Evolutionary conservation across 768 basidiomycete species (phyloP).

Genomic region (Leucocoprinus leucothites): DNA sequence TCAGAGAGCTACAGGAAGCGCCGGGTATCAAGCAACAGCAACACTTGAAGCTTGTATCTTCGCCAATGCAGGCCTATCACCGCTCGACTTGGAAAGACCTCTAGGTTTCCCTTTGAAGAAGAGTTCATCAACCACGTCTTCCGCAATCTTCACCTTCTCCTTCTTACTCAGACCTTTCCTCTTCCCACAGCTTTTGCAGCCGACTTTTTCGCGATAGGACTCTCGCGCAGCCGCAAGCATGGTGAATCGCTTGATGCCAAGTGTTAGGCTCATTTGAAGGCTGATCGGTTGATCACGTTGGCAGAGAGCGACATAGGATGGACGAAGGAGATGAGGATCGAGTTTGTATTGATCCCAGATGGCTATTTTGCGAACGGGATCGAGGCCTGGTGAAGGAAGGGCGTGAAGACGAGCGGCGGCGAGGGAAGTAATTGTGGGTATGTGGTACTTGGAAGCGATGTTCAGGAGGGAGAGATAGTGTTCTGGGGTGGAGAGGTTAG

Average conservation of each 20-base stretch:
- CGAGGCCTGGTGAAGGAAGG: conserved; percentile 20
- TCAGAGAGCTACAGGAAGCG: background rate
- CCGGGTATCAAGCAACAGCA: background rate
- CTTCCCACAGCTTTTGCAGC: conserved; percentile 20
- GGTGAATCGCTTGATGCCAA: conserved; percentile 31
- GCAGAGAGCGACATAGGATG: conserved; percentile 27
- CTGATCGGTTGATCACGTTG: conserved; percentile 30
- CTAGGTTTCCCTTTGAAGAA: conserved; percentile 1
- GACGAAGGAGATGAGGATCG: conserved; percentile 24
- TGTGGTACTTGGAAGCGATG: conserved; percentile 11
- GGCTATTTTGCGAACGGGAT: conserved; percentile 30
- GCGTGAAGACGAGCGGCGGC: conserved; percentile 18
- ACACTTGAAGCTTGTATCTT: background rate
- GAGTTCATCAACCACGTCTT: conserved; percentile 18
- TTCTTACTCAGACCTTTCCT: conserved; percentile 20
- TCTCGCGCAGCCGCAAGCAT: conserved; percentile 30
- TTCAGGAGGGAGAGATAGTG: conserved; percentile 9
- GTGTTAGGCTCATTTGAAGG: conserved; percentile 28
- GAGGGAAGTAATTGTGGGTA: conserved; percentile 6
- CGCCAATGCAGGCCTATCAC: background rate
- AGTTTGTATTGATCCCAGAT: conserved; percentile 34
- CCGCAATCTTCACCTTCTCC: conserved; percentile 22
- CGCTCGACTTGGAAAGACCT: background rate
- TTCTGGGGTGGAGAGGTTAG: conserved; percentile 2
- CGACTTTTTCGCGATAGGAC: conserved; percentile 25